Conservation (phyloP, 2,329 filamentous ascomycete species). For the Colletotrichum camelliae region DNA sequence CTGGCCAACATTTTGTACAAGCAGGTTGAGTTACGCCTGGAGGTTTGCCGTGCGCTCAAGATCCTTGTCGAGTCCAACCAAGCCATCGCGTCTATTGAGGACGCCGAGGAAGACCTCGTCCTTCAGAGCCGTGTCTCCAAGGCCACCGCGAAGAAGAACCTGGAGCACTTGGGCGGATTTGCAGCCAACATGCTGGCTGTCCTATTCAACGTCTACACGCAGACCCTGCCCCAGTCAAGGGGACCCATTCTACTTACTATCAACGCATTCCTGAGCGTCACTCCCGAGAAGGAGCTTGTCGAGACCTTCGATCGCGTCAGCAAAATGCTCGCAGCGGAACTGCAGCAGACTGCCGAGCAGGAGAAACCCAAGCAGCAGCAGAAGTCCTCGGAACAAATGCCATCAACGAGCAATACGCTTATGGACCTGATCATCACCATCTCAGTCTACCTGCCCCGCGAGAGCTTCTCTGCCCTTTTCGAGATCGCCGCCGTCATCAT, state of each 20-base stretch:
- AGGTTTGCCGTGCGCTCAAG: conserved; percentile 86
- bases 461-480: conserved; percentile 86
- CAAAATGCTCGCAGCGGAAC: conserved; percentile 77
- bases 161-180: conserved; percentile 80
- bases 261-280: conserved; percentile 92
- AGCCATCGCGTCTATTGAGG: conserved; percentile 74
- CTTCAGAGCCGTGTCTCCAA: conserved; percentile 81
- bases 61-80: conserved; percentile 92
- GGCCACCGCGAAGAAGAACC: conserved; percentile 76
- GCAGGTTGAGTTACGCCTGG: conserved; percentile 84
- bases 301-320: conserved; percentile 90
- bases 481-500: conserved; percentile 85
- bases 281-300: conserved; percentile 77
- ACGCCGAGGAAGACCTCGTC: conserved; percentile 73
- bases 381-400: conserved; percentile 71
- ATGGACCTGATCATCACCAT: conserved; percentile 98
- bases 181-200: conserved; percentile 91
- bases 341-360: conserved; percentile 57
- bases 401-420: conserved; percentile 89
- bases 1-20: conserved; percentile 91
- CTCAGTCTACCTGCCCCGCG: conserved; percentile 86
- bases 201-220: conserved; percentile 98
- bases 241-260: conserved; percentile 93
- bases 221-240: conserved; percentile 90
- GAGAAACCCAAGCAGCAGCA: conserved; percentile 68